These are phyloP conservation scores for Gymnopus androsaceus DNA, from an alignment of 1,284 basidiomycete genomes.

Conservation along the genomic window DNA sequence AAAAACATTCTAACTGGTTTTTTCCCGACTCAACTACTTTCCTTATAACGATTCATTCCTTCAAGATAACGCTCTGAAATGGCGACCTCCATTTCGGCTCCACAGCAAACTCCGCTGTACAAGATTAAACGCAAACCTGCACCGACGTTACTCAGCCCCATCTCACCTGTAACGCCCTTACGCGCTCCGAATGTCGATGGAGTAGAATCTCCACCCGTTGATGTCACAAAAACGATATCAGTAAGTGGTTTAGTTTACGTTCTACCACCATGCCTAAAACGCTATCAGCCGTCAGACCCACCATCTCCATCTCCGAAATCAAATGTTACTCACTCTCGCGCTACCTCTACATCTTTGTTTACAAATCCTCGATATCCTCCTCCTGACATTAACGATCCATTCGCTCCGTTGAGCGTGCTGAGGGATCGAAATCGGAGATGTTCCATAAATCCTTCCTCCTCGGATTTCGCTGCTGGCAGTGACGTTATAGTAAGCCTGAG, in stretches of 20 bases:
- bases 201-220: neutral
- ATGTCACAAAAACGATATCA: neutral
- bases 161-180: constrained; percentile 2
- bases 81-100: neutral
- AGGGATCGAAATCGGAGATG: constrained; percentile 34
- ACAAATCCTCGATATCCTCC: constrained; percentile 43
- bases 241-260: neutral
- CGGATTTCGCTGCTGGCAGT: constrained; percentile 6
- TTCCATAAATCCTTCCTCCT: constrained; percentile 14
- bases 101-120: constrained; percentile 14
- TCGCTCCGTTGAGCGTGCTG: constrained; percentile 53
- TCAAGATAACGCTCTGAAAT: neutral
- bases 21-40: neutral
- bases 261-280: neutral
- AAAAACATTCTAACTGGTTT: neutral
- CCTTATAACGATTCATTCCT: neutral
- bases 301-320: neutral
- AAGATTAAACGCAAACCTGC: constrained; percentile 50
- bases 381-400: constrained; percentile 56
- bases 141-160: constrained; percentile 32
- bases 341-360: neutral
- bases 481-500: constrained; percentile 46
- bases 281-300: neutral
- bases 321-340: neutral
- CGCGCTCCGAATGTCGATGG: neutral